Evolutionary conservation across 2,329 filamentous ascomycete species (phyloP).

Genomic region (Ascochyta koolunga): DNA sequence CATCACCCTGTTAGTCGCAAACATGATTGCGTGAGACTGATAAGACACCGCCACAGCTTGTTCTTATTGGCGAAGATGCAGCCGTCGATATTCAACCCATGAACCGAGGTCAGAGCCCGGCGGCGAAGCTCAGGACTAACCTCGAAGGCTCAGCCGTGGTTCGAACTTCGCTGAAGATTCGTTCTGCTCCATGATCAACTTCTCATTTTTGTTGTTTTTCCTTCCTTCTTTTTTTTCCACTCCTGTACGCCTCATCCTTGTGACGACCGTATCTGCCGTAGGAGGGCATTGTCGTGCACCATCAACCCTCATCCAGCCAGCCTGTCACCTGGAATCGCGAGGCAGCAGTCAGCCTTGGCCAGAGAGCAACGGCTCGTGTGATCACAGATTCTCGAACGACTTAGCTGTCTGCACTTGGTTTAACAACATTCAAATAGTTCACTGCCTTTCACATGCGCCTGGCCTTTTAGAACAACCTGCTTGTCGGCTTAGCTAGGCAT

Average conservation of each 20-base stretch:
- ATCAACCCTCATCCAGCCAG: not conserved
- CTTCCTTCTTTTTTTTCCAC: not conserved
- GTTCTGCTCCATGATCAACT: not conserved
- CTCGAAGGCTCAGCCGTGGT: slow-evolving; percentile 2
- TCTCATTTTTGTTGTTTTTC: too few relatives aligned
- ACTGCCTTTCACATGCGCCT: not conserved
- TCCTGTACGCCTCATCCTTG: not conserved
- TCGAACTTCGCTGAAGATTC: not conserved
- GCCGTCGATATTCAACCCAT: slow-evolving; percentile 1
- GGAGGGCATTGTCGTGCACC: not conserved
- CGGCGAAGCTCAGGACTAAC: slow-evolving; percentile 12
- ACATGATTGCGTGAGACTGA: slow-evolving; percentile 17
- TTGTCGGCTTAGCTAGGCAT: not conserved
- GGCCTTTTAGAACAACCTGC: too few relatives aligned
- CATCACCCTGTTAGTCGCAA: slow-evolving; percentile 19
- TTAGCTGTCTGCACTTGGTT: not conserved
- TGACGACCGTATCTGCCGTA: not conserved
- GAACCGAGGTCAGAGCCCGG: slow-evolving; percentile 10
- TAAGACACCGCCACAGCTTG: slow-evolving; percentile 15
- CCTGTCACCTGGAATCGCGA: not conserved
- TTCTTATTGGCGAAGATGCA: slow-evolving; percentile 10
- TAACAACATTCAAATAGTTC: not conserved
- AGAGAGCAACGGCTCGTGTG: too few relatives aligned
- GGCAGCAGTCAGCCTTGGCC: slow-evolving; percentile 1
- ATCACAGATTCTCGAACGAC: not conserved